Base-by-base conservation (phyloP, 352 stramenopile genomes). In the Pythium graminicola region DNA sequence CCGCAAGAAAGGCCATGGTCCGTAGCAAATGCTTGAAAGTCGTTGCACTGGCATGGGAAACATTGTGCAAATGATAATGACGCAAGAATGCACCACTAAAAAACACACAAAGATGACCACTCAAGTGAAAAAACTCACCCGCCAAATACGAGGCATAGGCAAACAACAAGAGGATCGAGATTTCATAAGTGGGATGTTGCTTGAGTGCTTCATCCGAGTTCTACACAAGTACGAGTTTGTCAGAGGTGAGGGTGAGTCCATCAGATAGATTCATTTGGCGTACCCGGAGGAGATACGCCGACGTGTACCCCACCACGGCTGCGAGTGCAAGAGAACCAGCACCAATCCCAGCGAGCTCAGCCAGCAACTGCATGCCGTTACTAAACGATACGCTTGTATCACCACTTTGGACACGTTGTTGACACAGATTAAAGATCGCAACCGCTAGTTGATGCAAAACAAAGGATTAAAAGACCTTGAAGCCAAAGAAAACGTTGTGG, bases 101-200 rank as follows among this genome's bases (percentile, higher is more conserved):
- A 43, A 98, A 89, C 19, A 97, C 93, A 0, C 81, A 79, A 16
- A 98, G 69, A 17, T 97, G 92, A 23, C 93, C 91, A 44, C 80
- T 93, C 11, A 94, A 60, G 0, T 83, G 49, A 26, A 72, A 73
- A 19, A 84, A 47, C 39, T 93, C 78, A 20, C 68, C 76, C 0
- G 77, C 68, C 40, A 95, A 57, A 50, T 89, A 90, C 41, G 74
- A 86, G 22, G 72, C 69, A 55, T 93, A 89, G 20, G 71, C 72
- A 14, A 73, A 88, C 8, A 93, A 57, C 41, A 93, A 53, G 23
- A 93, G 67, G 54, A 77, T 77, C n/a, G 71, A 77, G 50, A 79
- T 81, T 54, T 84, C 73, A 35, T 84, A 84, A 10, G 63, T 68
- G 13, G 69, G 73, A 47, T 84, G 68, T 46, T 77, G 65, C 38